Conservation (phyloP, 2,329 filamentous ascomycete genomes). For the Fusarium sp. region DNA sequence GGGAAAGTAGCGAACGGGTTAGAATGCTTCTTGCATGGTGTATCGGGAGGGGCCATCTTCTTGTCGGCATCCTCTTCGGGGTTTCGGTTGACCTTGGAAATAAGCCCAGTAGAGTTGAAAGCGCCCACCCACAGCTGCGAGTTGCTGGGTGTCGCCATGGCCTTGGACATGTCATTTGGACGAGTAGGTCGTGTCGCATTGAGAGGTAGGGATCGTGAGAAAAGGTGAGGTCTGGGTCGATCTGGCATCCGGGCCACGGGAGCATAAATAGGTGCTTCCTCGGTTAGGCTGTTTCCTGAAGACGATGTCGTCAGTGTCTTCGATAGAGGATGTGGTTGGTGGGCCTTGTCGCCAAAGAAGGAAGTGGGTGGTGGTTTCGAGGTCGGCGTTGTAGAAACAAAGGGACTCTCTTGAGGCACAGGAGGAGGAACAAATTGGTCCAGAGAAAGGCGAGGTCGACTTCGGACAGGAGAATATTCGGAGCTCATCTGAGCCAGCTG, state of each 20-base stretch:
- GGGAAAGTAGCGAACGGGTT: constrained; percentile 74
- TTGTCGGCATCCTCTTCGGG: constrained; percentile 70
- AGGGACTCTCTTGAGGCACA: constrained; percentile 67
- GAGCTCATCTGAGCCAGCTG: constrained; percentile 59
- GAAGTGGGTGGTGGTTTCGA: constrained; percentile 53
- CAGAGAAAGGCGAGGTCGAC: constrained; percentile 76
- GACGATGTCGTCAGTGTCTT: constrained; percentile 87
- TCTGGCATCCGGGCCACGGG: constrained; percentile 41
- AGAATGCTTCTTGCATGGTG: constrained; percentile 88
- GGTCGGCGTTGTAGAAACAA: constrained; percentile 64
- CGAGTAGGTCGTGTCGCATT: constrained; percentile 49
- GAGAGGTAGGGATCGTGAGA: constrained; percentile 51
- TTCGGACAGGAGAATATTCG: constrained; percentile 67
- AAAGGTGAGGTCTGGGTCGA: constrained; percentile 45
- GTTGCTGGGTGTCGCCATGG: constrained; percentile 56
- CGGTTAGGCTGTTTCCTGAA: constrained; percentile 78
- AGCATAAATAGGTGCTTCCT: constrained; percentile 63
- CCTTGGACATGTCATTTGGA: constrained; percentile 43
- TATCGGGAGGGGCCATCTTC: constrained; percentile 84
- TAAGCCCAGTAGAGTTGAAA: constrained; percentile 92
- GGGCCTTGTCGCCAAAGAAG: constrained; percentile 52
- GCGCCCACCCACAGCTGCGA: constrained; percentile 74
- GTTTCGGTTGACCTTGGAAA: constrained; percentile 92
- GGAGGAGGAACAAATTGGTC: constrained; percentile 78
- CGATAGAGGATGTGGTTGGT: constrained; percentile 82